Evolutionary conservation across 805 yeast species (phyloP), one percentile per base, ranked within the genome.

Genomic region (Schizosaccharomyces cryophilus): DNA sequence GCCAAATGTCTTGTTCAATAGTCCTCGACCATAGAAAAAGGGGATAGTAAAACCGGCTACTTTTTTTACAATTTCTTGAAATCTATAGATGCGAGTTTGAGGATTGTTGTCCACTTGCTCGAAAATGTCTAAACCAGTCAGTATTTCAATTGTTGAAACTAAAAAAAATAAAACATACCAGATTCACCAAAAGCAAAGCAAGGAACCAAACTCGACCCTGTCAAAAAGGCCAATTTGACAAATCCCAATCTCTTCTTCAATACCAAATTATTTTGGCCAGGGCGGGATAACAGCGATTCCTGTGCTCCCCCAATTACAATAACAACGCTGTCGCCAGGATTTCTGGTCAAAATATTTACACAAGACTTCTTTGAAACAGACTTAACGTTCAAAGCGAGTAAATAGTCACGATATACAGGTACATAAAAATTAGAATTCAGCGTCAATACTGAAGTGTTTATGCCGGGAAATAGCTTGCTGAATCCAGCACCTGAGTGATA

Each of bases 231-330:
- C 40, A 93, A 69, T 66, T 84, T 87, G 35, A 93, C 81, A 71
- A 93, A 93, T 0, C 98, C 98, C 67, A 83, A 85, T 48, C 98
- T 77, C 64, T 80, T 83, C 51, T 81, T 77, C 54, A 93, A 72
- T 0, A 93, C 86, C 58, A 93, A 72, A 62, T 84, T 84, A 65
- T 80, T 78, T 0, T 71, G 68, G 7, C 80, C 80, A 0, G 84
- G 82, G 61, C 75, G 74, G 5, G 86, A 80, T 31, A 86, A 69
- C 45, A 93, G 73, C 0, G 94, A 81, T 67, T 93, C 98, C 63
- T 87, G 85, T 0, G 97, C 97, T 0, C 98, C 98, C 1, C 98
- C 98, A 29, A 93, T 82, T 0, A 93, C 97, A 62, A 93, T 82
- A 64, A 90, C 85, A 13, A 89, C 84, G 1, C 95, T 85, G 13